Percentiles rank a stretch among this genome's conserved stretches.
Conservation (phyloP, 805 yeast species). For the Ogataea zsoltii region DNA sequence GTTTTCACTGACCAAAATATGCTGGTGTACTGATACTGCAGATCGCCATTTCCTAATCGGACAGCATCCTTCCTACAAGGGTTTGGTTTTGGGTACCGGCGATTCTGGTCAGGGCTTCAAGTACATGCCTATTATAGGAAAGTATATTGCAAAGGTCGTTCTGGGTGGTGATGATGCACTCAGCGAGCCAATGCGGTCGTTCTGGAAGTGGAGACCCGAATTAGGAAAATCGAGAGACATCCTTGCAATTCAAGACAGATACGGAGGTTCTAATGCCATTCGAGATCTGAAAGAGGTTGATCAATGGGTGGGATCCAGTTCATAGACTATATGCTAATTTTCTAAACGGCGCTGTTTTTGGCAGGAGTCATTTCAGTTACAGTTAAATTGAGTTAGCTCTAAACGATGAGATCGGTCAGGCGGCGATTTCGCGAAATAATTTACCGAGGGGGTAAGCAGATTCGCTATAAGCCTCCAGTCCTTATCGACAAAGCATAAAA, state of each 20-base stretch:
- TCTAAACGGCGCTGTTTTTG: no score
- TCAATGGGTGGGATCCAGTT: background rate
- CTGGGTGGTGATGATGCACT: constrained; percentile 32
- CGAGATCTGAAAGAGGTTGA: constrained; percentile 21
- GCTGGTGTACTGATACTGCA: constrained; percentile 42
- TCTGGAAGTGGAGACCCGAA: constrained; percentile 41
- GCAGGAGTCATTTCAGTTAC: no score
- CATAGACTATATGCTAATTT: no score
- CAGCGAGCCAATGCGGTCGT: constrained; percentile 23
- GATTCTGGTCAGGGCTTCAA: constrained; percentile 50
- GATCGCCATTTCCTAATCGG: constrained; percentile 42
- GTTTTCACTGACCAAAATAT: constrained; percentile 34
- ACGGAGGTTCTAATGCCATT: constrained; percentile 21
- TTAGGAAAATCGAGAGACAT: constrained; percentile 35
- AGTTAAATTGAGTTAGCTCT: no score
- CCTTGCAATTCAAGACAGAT: constrained; percentile 19
- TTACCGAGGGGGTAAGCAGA: no score
- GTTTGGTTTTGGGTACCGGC: constrained; percentile 43
- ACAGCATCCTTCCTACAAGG: constrained; percentile 33
- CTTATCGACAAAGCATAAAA: no score
- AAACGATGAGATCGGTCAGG: no score
- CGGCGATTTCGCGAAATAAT: no score
- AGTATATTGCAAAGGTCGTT: constrained; percentile 36
- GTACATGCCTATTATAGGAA: constrained; percentile 45
- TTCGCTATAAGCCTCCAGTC: no score